These are phyloP conservation scores for Citrus medica DNA, from an alignment of 345 rosid species.

Conservation along the genomic window DNA sequence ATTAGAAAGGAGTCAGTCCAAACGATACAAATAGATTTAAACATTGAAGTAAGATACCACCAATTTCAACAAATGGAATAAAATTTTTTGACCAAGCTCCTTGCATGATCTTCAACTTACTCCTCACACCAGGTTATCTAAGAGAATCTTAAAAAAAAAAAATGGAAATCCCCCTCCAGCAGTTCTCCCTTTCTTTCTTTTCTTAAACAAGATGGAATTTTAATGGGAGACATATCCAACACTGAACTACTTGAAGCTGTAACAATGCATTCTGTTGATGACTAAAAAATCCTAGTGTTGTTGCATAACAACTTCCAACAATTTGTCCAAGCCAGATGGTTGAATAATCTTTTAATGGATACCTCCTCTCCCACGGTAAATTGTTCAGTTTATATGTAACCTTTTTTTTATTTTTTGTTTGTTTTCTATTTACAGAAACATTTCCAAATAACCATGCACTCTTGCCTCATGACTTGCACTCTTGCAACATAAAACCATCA, in stretches of 20 bases:
- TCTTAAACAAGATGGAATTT: neutral
- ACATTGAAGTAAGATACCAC: neutral
- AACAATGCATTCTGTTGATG: neutral
- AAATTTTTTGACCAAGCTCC: neutral
- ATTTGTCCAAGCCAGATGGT: neutral
- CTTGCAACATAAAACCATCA: neutral
- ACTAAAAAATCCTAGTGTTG: neutral
- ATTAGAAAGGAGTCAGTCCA: neutral
- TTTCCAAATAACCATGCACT: neutral
- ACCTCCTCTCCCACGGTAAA: neutral
- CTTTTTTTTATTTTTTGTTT: too few relatives aligned
- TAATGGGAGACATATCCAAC: neutral
- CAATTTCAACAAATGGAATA: neutral
- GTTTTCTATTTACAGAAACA: neutral
- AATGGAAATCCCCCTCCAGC: neutral
- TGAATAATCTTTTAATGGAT: neutral
- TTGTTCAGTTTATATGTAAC: neutral
- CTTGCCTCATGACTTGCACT: neutral
- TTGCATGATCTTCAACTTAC: neutral
- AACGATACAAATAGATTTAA: neutral
- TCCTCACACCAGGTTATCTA: neutral
- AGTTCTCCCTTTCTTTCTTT: neutral
- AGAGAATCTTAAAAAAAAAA: neutral
- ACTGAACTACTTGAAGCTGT: neutral
- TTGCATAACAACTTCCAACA: neutral